Evolutionary conservation across 106 monocot species (phyloP), one percentile per base, ranked within the genome.

Genomic region (Acorus gramineus): DNA sequence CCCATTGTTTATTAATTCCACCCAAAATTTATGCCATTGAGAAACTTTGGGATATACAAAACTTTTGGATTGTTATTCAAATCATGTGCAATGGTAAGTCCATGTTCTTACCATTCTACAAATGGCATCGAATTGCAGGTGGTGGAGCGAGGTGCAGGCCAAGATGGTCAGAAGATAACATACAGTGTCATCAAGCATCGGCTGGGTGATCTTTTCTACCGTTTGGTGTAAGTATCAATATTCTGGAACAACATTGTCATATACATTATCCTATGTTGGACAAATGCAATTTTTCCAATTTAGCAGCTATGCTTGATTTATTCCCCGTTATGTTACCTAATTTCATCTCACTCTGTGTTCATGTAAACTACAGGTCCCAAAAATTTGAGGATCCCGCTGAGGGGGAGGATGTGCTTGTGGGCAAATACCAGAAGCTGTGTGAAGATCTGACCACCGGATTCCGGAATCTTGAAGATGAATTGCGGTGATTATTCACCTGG

Each of bases 341-440:
- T 42, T 28, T 53, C 5, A 66, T 47, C 1, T 50, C 12, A 44
- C 43, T 4, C 53, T 63, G 43, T 9, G 57, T 3, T 56, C 4
- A 50, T 74, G 44, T 12, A 55, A 42, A 10, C 55, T 7, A 58
- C 55, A 98, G 98, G 80, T 98, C 98, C 44, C 91, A 98, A 70
- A 98, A 98, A 72, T 98, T 98, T 56, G 98, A 98, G 77, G 98
- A 98, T 65, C 98, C 98, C 42, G 98, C 91, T 6, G 98, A 98
- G 68, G 98, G 98, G 1, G 88, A 98, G 85, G 98, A 81, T 4
- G 98, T 59, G n/a, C 79, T 98, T 6, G 73, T 81, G 3, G 88
- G 79, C 8, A 98, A 92, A 71, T 98, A 92, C 73, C 73, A 92
- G 81, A 87, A 98, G 58, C 48, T 98, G 52, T 66, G 85, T 42